Evolutionary conservation across 306 rosid species (phyloP).

Genomic region (Quercus berberidifolia): DNA sequence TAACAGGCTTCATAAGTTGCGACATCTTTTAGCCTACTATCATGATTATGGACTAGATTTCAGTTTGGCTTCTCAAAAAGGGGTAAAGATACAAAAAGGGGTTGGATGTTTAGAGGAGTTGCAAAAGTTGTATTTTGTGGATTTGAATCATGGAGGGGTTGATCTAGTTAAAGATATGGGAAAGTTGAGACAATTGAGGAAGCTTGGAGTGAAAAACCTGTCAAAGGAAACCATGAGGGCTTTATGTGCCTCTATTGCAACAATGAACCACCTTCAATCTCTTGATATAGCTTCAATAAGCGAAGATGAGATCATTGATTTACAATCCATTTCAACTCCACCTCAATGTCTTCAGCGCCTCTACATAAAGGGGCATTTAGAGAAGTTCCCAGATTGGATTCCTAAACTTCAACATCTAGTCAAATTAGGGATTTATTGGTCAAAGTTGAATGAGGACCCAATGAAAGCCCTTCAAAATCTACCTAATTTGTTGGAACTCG

Average conservation of each 20-base stretch:
- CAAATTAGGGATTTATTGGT: neutral
- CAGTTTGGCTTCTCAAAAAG: neutral
- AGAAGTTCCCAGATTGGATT: slow-evolving; percentile 14
- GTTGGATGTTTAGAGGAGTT: neutral
- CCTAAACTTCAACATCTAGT: neutral
- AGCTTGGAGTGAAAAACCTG: neutral
- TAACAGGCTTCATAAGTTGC: no score
- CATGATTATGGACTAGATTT: neutral
- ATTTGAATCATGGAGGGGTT: neutral
- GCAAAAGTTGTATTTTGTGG: neutral
- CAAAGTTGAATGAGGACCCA: neutral
- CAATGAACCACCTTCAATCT: slow-evolving; percentile 3
- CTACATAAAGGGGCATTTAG: neutral
- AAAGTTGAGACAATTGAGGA: neutral
- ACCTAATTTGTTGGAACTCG: neutral
- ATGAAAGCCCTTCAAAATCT: neutral
- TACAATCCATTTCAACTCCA: neutral
- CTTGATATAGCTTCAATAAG: neutral
- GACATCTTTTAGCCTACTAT: neutral
- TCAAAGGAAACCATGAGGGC: neutral
- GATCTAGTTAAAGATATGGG: neutral
- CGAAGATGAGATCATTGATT: slow-evolving; percentile 7
- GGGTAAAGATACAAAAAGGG: neutral
- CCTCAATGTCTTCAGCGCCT: neutral
- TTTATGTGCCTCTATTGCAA: neutral